Percentiles rank a stretch among this genome's conserved stretches.
These are phyloP conservation scores for Cyberlindnera misumaiensis DNA, from an alignment of 805 yeast genomes.

Conservation along the genomic window DNA sequence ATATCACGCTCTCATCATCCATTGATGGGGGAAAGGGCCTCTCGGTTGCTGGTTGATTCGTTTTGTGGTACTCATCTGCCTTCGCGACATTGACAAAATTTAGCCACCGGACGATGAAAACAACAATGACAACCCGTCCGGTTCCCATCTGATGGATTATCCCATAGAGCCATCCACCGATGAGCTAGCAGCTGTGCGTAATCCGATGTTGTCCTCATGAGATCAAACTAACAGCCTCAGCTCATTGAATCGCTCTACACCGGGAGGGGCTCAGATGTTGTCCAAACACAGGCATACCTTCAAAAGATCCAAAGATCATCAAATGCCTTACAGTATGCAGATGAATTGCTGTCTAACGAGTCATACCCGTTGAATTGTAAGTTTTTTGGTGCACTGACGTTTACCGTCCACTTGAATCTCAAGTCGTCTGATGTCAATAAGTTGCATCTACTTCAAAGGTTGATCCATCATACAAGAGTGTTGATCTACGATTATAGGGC, in stretches of 20 bases:
- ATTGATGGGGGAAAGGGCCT: too few relatives aligned
- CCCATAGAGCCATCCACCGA: not conserved
- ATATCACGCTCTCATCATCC: too few relatives aligned
- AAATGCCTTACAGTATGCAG: constrained; percentile 53
- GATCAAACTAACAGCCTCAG: constrained; percentile 5
- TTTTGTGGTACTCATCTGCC: too few relatives aligned
- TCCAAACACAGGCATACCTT: constrained; percentile 43
- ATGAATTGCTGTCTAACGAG: constrained; percentile 35
- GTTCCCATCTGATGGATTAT: too few relatives aligned
- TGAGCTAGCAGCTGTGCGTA: not conserved
- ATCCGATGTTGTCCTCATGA: not conserved
- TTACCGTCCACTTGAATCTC: constrained; percentile 50
- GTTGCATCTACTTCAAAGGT: constrained; percentile 13
- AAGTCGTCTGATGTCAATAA: constrained; percentile 3
- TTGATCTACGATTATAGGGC: constrained; percentile 7
- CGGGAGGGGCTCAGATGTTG: constrained; percentile 29
- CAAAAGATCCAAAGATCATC: constrained; percentile 53
- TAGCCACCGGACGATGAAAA: not conserved
- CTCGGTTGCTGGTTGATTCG: too few relatives aligned
- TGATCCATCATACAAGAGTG: constrained; percentile 13
- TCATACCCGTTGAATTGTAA: constrained; percentile 40
- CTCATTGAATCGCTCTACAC: constrained; percentile 20
- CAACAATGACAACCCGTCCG: too few relatives aligned
- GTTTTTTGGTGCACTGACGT: constrained; percentile 79
- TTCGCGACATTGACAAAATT: not conserved